Evolutionary conservation across 495 filamentous ascomycete genomes (phyloP).

Genomic region (Oidiodendron maius): DNA sequence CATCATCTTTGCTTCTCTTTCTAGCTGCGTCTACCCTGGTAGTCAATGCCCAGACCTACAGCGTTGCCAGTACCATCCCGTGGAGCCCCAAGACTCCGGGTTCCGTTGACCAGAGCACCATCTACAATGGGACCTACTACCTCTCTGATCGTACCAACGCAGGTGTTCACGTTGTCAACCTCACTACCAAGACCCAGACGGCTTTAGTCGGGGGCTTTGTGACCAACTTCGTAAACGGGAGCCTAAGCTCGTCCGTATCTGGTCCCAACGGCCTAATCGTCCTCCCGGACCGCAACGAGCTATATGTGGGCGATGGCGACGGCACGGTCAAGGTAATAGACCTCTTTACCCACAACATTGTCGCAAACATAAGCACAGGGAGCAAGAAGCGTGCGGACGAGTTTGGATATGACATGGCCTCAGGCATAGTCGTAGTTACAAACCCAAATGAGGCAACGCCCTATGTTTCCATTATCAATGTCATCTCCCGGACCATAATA

Average conservation of each 20-base stretch:
- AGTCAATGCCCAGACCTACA: neutral
- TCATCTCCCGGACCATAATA: neutral
- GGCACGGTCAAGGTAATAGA: neutral
- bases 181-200: neutral
- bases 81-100: neutral
- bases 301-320: constrained; percentile 3
- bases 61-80: neutral
- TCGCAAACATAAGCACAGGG: neutral
- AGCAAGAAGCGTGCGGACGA: constrained; percentile 1
- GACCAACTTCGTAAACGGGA: neutral
- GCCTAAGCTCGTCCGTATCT: neutral
- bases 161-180: neutral
- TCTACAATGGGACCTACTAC: constrained; percentile 5
- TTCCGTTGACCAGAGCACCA: neutral
- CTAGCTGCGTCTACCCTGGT: too few species aligned
- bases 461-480: neutral
- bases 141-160: constrained; percentile 2
- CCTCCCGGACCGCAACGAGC: neutral
- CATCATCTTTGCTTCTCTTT: too few species aligned
- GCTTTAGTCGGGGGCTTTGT: neutral
- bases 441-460: neutral
- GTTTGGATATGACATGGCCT: neutral
- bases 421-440: neutral
- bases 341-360: neutral
- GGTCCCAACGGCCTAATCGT: neutral